phyloP scores from a whole-genome alignment of 257 asterid species.

The Solanum boliviense region DNA sequence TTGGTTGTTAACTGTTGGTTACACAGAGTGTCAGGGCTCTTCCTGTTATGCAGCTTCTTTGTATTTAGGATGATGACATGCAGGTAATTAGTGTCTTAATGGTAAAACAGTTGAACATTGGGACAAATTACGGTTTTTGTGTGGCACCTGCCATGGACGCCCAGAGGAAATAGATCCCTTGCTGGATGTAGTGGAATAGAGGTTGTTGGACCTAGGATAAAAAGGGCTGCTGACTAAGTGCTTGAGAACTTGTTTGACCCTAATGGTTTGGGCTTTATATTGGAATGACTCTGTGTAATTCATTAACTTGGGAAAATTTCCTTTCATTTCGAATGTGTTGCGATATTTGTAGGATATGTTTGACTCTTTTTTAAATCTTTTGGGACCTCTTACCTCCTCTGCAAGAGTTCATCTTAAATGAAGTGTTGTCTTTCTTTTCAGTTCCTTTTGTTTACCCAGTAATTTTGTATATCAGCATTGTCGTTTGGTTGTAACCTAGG shows the following conservation, averaged over 20 bases:
- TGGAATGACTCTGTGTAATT: background rate
- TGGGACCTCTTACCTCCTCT: background rate
- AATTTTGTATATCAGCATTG: background rate
- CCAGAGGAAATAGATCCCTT: background rate
- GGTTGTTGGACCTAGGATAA: background rate
- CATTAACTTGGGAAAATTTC: background rate
- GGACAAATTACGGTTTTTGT: background rate
- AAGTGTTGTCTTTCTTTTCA: background rate
- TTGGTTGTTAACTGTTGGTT: background rate
- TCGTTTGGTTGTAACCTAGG: background rate
- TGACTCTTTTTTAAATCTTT: background rate
- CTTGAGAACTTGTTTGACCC: background rate
- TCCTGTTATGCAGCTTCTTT: background rate
- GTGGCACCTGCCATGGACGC: background rate
- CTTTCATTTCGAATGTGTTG: background rate
- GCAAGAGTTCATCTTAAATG: background rate
- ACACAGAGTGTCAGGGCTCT: background rate
- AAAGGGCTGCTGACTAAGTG: background rate
- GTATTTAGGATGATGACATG: background rate
- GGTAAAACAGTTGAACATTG: background rate
- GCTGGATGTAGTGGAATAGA: background rate
- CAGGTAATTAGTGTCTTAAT: background rate
- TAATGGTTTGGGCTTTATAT: background rate
- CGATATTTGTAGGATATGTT: background rate
- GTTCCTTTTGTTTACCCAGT: background rate